Evolutionary conservation across 73 alveolate species (phyloP).

Genomic region (Stentor roeselii): DNA sequence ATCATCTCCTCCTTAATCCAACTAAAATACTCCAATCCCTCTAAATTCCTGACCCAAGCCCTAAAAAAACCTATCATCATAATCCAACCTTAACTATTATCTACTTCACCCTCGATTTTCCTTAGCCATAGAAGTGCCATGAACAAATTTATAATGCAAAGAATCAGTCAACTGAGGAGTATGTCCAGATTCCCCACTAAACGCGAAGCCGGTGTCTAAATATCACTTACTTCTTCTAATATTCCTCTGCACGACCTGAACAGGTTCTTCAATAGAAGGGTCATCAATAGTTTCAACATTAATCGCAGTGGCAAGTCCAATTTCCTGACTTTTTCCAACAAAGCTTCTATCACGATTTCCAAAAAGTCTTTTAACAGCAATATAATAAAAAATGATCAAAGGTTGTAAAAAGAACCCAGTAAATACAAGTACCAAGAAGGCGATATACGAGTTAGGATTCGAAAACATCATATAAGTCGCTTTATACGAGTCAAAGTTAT

Average conservation of each 20-base stretch:
- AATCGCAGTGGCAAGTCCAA: not conserved
- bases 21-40: not conserved
- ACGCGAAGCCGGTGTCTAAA: conserved; percentile 39
- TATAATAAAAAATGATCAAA: not conserved
- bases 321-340: not conserved
- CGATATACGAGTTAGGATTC: not conserved
- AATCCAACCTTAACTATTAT: not conserved
- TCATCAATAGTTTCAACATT: not conserved
- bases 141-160: not conserved
- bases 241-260: no score
- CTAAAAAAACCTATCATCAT: no score
- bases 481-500: not conserved
- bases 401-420: not conserved
- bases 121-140: not conserved
- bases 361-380: not conserved
- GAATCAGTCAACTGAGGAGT: conserved; percentile 32
- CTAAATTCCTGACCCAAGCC: not conserved
- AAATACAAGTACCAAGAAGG: not conserved
- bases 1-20: not conserved
- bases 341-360: not conserved
- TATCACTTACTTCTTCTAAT: conserved; percentile 18
- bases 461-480: not conserved
- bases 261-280: not conserved
- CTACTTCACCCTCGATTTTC: not conserved
- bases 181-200: conserved; percentile 40